Conservation (phyloP, 352 stramenopile genomes). For the Achlya hypogyna region DNA sequence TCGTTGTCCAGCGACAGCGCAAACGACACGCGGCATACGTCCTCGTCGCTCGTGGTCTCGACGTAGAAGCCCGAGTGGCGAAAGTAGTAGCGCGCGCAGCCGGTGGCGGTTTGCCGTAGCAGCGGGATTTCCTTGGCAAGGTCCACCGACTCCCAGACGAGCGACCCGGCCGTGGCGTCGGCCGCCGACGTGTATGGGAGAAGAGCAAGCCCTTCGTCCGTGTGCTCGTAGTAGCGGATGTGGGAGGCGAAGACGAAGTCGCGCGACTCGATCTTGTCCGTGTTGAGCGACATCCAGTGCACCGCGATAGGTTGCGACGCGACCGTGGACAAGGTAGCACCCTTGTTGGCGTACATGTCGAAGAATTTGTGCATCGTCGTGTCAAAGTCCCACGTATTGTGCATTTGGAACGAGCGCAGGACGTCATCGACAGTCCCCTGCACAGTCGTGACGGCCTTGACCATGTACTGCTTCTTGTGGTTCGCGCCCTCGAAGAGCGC, state of each 20-base stretch:
- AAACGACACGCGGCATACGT: conserved; percentile 15
- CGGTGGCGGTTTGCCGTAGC: conserved; percentile 2
- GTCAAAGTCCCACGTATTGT: conserved; percentile 13
- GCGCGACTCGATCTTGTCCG: conserved; percentile 10
- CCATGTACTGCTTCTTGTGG: conserved; percentile 1
- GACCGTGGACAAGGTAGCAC: background rate
- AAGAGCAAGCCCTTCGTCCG: background rate
- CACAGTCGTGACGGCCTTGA: conserved; percentile 14
- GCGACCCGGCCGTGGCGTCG: background rate
- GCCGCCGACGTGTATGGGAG: background rate
- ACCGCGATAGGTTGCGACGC: background rate
- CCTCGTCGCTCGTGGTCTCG: conserved; percentile 4
- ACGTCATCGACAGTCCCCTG: conserved; percentile 4
- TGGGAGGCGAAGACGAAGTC: conserved; percentile 16
- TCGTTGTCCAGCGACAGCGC: conserved; percentile 4
- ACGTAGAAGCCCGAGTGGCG: conserved; percentile 12
- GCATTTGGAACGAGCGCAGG: background rate
- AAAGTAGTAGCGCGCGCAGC: conserved; percentile 8
- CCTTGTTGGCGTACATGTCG: conserved; percentile 16
- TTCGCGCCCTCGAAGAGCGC: conserved; percentile 7
- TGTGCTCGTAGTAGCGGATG: conserved; percentile 10
- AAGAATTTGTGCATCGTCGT: conserved; percentile 10
- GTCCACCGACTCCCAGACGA: conserved; percentile 18
- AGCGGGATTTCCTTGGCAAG: conserved; percentile 6
- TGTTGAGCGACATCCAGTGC: conserved; percentile 20